These are phyloP conservation scores for Paracorniculantispora psalliotae DNA, from an alignment of 2,329 filamentous ascomycete species.

Conservation along the genomic window DNA sequence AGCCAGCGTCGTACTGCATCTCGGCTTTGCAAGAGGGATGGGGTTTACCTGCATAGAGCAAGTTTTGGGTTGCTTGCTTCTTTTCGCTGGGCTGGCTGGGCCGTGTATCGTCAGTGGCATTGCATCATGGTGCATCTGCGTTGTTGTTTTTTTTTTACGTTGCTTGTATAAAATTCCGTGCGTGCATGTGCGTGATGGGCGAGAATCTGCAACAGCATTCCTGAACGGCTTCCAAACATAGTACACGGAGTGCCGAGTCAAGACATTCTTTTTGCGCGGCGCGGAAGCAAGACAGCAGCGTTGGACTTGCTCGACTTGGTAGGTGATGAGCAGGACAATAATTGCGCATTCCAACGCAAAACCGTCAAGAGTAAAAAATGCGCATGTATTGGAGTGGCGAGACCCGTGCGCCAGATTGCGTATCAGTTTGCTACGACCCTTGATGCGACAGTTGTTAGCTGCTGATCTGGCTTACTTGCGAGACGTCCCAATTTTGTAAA, in stretches of 20 bases:
- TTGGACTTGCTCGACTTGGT: background rate
- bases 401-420: background rate
- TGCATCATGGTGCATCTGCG: background rate
- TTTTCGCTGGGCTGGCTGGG: background rate
- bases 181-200: too few relatives aligned
- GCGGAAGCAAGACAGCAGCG: background rate
- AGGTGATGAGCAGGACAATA: background rate
- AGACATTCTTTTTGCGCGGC: background rate
- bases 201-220: conserved; percentile 1
- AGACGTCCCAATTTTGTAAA: too few relatives aligned
- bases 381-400: background rate
- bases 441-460: background rate
- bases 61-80: background rate
- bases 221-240: background rate
- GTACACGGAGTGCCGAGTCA: background rate
- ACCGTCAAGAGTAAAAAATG: background rate
- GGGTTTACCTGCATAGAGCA: background rate
- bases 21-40: background rate
- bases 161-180: background rate
- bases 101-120: background rate
- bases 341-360: background rate
- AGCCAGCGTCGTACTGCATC: background rate
- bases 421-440: background rate
- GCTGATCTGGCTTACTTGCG: background rate
- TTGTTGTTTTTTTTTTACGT: background rate